Base-by-base conservation (phyloP, 192 early-diverging fungal species). In the Pilaira anomala region DNA sequence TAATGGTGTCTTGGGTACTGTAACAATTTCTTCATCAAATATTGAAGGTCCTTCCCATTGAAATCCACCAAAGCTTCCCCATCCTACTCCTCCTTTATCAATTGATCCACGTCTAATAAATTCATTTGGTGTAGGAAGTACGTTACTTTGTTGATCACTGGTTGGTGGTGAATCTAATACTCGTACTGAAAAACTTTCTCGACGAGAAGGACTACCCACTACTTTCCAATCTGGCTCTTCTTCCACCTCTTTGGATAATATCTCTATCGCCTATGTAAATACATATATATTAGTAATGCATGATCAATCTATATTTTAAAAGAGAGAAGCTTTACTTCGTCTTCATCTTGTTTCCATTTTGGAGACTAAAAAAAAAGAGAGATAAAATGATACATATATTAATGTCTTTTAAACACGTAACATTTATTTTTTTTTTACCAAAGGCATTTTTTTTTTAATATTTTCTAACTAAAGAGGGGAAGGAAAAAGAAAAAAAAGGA, bases 11-110 rank as follows among this genome's bases (percentile, higher is more conserved):
- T 66, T 55, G 52, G 63, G 18, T 41, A 48, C 58, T 54, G 65
- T 63, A 45, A 55, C 55, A 46, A 49, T 64, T n/a, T 68, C 41
- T 42, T 76, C 72, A 42, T 74, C 65, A 68, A 70, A 80, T 26
- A 82, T 72, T 3, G 66, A 76, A 24, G 71, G 63, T 28, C 73
- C 56, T 42, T 58, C 56, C 56, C 56, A 58, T 24, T 58, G 33
- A 41, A 58, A 58, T 42, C 56, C 56, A n/a, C 56, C 56, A 58
- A 58, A 58, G 0, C 36, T 24, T 8, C 56, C 56, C 56, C 56
- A 58, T 11, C 33, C 14, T 8, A 33, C 56, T 36, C 56, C 40
- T 11, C 33, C 14, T 21, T 42, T 58, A 16, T 42, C 56, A 1
- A 18, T 33, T 54, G 18, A 36, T 36, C 33, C 11, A 36, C 33